Evolutionary conservation across 78 protist genomes (phyloP).

Genomic region (Dictyostelium intermedium): DNA sequence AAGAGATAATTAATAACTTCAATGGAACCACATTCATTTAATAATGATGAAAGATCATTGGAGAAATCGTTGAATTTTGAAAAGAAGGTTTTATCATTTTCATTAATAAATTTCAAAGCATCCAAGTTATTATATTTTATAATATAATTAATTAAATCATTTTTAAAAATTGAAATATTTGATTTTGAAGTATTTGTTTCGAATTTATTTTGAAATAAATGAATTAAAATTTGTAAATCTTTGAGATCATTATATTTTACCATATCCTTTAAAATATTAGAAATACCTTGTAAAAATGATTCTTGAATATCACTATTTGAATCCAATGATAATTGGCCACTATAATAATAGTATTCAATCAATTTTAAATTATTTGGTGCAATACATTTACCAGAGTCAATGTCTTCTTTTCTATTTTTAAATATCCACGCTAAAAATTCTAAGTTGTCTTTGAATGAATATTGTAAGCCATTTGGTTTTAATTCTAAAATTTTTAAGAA

Average conservation of each 20-base stretch:
- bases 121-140: not conserved
- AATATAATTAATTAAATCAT: not conserved
- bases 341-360: not conserved
- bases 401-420: not conserved
- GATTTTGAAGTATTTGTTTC: not conserved
- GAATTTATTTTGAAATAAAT: not conserved
- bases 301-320: not conserved
- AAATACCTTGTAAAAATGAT: not conserved
- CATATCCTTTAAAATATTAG: not conserved
- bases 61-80: not conserved
- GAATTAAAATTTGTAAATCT: not conserved
- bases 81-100: not conserved
- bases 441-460: not conserved
- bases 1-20: not conserved
- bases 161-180: not conserved
- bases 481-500: not conserved
- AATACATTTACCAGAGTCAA: not conserved
- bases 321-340: not conserved
- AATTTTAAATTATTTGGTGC: not conserved
- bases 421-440: not conserved
- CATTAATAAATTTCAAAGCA: not conserved
- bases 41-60: not conserved
- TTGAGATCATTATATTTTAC: not conserved
- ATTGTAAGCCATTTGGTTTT: not conserved
- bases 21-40: not conserved